Evolutionary conservation across 2,329 filamentous ascomycete species (phyloP), one percentile per base, ranked within the genome.

Genomic region (Purpureocillium takamizusanense): DNA sequence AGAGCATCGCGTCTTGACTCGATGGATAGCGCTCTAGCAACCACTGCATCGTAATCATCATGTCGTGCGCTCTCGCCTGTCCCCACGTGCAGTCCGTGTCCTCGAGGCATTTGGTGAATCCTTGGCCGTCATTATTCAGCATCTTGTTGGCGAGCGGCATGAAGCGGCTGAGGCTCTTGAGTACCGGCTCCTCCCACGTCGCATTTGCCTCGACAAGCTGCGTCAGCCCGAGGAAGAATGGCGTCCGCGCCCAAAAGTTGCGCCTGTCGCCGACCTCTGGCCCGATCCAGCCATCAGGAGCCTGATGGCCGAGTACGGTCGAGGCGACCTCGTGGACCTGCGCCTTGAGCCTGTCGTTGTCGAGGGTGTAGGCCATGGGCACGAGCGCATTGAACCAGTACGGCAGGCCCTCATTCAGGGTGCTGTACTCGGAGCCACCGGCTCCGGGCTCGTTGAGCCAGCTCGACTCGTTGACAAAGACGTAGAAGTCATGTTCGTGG

Each of bases 361-460:
- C 58, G 2, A 73, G 51, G 0, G 56, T 53, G 46, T 70, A 78
- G 1, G 75, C 72, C 36, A 78, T 55, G 2, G 74, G 73, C 0
- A 78, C 73, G 2, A 78, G 56, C 2, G 67, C 69, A 47, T 78
- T 78, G 53, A 76, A 72, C 72, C 74, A 79, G 52, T 78, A 79
- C 0, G 75, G 72, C 15, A 71, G 60, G 1, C 64, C 71, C 56
- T 78, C 75, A 46, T 76, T 68, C 7, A 78, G 52, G n/a, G 55
- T 57, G 40, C 66, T 73, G 51, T 78, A 78, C 46, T 78, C 73
- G 14, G 58, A 48, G 3, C 69, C 66, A 2, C 71, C 71, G 1
- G 18, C 40, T 2, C 44, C 48, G 1, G 43, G 42, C 23, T 32
- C 33, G 31, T 45, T 43, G 1, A 62, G 48, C 73, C 73, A 79